Base-by-base conservation (phyloP, 495 filamentous ascomycete species). In the Trypethelium eluteriae region DNA sequence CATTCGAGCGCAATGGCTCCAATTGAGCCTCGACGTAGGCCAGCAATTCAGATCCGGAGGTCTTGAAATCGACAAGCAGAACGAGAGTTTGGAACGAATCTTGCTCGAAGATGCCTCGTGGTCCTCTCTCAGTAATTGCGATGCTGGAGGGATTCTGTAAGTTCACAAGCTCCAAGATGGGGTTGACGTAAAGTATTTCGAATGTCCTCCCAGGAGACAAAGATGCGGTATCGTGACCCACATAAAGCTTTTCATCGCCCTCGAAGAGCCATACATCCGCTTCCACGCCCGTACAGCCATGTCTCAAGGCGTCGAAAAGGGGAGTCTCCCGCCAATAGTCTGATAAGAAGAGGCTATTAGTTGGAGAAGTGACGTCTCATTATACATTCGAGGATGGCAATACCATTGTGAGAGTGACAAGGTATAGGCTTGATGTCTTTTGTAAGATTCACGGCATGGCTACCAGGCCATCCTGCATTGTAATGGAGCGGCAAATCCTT, bases 211-310 rank as follows among this genome's bases (percentile, higher is more conserved):
- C 71, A 3, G 18, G 49, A 10, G 72, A 71, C 35, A 79, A 64
- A 6, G 75, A 68, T 3, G 65, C 63, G 0, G 67, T 69, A 53
- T 68, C 70, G 68, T 79, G 77, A 25, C 77, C 77, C 32, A 78
- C 73, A 39, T 70, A 87, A 2, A 90, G 78, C 5, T 89, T 87
- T 14, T 83, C 79, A 50, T 89, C 83, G 66, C 82, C 79, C 56
- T 89, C 83, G 66, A 86, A 86, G 25, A 91, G 82, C 91, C 91
- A 97, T 32, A 97, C 86, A 75, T 97, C 93, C 2, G 91, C 91
- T 77, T 97, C 93, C 25, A 91, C 85, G 2, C 84, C 82, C 32
- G 84, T 83, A 69, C 85, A 88, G 32, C 93, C 90, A 49, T 83
- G 85, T 71, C 86, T 87, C 16, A 88, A 80, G 41, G 83, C 87